Base-by-base conservation (phyloP, 768 basidiomycete genomes). In the Suillus hirtellus region DNA sequence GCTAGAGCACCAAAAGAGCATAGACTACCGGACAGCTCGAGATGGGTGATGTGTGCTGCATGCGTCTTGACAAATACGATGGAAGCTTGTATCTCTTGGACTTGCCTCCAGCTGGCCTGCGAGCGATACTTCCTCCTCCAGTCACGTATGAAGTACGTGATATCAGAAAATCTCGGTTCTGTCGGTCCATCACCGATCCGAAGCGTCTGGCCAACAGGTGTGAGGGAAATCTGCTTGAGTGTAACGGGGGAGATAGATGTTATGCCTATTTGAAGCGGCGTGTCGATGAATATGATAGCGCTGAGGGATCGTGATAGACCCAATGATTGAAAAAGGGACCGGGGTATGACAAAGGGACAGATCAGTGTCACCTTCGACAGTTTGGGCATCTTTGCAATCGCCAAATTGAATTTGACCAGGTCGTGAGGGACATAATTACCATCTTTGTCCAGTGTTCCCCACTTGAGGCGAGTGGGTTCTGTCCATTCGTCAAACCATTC, bases 401-500 rank as follows among this genome's bases (percentile, higher is more conserved):
- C 75, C 27, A 65, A 53, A 5, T 71, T 50, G 63, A 66, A 67
- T 37, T 69, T 67, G 2, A 71, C 71, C 46, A 76, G 63, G 61
- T 75, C 65, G 59, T 65, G n/a, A 0, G 75, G 71, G 46, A 69
- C 69, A 21, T 77, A 77, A 49, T 73, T 72, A 52, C 67, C 69
- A 9, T 76, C 72, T 55, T 72, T 75, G 67, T 75, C 75, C 37
- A 74, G 63, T 27, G 67, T 66, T 34, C 75, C 75, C 31, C 73
- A 54, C 60, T 75, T 75, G 24, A 76, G 67, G n/a, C 75, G 75
- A 24, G 67, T 71, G 1, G 75, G 76, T 38, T 76, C 75, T 37
- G 75, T 75, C 75, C 75, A 76, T 54, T 76, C 75, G 63, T 77
- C 76, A 46, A 74, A 75, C 75, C 75, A 76, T 42, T 75, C 67